These are phyloP conservation scores for Dipodascus geniculatus DNA, from an alignment of 805 yeast species.

Conservation along the genomic window DNA sequence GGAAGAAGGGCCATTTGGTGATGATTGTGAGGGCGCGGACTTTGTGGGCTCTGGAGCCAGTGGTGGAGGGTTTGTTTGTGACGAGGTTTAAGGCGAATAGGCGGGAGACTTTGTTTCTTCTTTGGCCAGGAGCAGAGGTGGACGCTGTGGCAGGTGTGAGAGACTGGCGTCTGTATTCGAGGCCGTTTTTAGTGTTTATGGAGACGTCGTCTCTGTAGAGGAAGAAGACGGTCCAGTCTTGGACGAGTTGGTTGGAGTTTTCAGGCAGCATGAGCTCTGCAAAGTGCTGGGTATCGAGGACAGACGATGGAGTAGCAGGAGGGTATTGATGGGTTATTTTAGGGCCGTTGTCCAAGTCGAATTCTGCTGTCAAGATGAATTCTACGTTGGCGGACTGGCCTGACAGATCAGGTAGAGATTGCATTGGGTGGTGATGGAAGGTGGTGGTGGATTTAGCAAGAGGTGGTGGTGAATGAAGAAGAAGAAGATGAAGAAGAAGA, in stretches of 20 bases:
- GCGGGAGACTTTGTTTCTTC: slow-evolving; percentile 29
- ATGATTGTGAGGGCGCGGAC: slow-evolving; percentile 50
- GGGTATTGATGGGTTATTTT: slow-evolving; percentile 53
- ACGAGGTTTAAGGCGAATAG: slow-evolving; percentile 47
- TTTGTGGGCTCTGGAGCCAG: slow-evolving; percentile 28
- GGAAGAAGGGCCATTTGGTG: slow-evolving; percentile 41
- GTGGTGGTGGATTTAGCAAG: neutral
- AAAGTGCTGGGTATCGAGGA: slow-evolving; percentile 22
- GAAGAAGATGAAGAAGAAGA: neutral
- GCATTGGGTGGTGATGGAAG: slow-evolving; percentile 10
- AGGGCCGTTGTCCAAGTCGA: slow-evolving; percentile 69
- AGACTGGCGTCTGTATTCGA: slow-evolving; percentile 4
- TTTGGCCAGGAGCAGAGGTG: slow-evolving; percentile 10
- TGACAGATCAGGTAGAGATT: neutral
- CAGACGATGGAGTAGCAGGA: neutral
- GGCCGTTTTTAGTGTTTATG: slow-evolving; percentile 20
- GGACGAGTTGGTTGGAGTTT: slow-evolving; percentile 41
- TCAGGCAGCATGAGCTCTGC: slow-evolving; percentile 53
- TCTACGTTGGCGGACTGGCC: slow-evolving; percentile 30
- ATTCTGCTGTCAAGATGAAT: slow-evolving; percentile 60
- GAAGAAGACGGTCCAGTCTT: slow-evolving; percentile 44
- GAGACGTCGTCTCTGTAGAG: slow-evolving; percentile 20
- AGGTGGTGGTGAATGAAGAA: neutral
- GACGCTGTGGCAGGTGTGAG: too few species aligned
- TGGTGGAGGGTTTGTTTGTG: slow-evolving; percentile 32